Conservation (phyloP, 176 grass and related monocot genomes). For the Areca catechu region DNA sequence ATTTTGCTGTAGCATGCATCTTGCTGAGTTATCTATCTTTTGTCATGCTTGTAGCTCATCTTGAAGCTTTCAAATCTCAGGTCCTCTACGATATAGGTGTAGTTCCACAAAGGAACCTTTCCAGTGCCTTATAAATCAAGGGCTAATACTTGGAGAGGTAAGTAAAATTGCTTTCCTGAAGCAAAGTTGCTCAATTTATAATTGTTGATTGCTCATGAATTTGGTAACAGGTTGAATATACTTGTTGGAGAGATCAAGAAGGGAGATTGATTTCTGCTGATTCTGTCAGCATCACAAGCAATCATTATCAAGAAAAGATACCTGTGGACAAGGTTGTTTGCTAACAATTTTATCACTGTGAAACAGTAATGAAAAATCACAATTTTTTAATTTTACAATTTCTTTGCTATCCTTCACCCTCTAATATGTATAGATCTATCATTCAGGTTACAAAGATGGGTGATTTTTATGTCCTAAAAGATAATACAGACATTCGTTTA, state of each 20-base stretch:
- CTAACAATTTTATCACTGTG: conserved; percentile 12
- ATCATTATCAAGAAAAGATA: conserved; percentile 73
- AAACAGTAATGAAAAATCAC: not conserved
- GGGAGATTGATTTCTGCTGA: conserved; percentile 74
- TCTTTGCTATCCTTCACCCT: not conserved
- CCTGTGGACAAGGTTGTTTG: conserved; percentile 67
- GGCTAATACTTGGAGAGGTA: conserved; percentile 94
- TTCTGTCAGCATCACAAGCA: conserved; percentile 35
- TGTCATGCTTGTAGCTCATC: not conserved
- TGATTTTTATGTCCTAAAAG: conserved; percentile 83
- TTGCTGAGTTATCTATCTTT: too few relatives aligned
- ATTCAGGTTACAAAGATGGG: conserved; percentile 76
- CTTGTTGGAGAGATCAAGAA: conserved; percentile 64
- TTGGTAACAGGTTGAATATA: conserved; percentile 73
- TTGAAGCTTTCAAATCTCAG: conserved; percentile 17
- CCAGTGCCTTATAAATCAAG: conserved; percentile 98
- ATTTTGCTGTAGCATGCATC: too few relatives aligned
- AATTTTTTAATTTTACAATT: not conserved
- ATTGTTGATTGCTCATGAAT: conserved; percentile 26
- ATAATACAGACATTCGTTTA: conserved; percentile 55
- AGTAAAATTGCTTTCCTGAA: conserved; percentile 26
- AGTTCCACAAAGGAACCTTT: conserved; percentile 97
- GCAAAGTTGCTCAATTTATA: not conserved
- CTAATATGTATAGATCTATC: conserved; percentile 2
- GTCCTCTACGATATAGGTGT: conserved; percentile 93